Conservation (phyloP, 2,329 filamentous ascomycete species). For the Fusarium albidum region DNA sequence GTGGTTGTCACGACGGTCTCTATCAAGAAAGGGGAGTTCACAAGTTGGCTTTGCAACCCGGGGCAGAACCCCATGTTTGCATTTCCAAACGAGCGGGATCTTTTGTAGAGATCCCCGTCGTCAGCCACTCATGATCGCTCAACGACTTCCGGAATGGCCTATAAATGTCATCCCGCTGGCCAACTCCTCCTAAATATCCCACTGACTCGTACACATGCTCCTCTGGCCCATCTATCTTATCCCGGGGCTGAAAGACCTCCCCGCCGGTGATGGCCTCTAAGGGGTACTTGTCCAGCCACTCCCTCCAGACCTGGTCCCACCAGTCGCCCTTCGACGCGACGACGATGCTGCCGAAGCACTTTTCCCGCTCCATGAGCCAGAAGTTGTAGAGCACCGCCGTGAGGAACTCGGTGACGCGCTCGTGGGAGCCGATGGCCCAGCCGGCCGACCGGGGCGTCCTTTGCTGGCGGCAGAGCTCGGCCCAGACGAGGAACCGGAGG, state of each 20-base stretch:
- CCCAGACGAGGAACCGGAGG: slow-evolving; percentile 37
- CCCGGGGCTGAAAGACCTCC: slow-evolving; percentile 25
- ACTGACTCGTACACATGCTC: slow-evolving; percentile 30
- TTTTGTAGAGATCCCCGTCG: neutral
- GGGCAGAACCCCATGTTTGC: too few species aligned
- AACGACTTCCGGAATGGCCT: neutral
- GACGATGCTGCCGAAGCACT: slow-evolving; percentile 21
- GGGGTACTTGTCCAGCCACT: slow-evolving; percentile 41
- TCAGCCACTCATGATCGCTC: neutral
- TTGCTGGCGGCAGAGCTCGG: slow-evolving; percentile 39
- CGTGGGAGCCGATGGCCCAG: slow-evolving; percentile 32
- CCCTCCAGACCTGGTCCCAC: slow-evolving; percentile 41
- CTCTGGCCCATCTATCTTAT: slow-evolving; percentile 27
- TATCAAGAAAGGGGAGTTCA: too few species aligned
- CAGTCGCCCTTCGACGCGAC: slow-evolving; percentile 6
- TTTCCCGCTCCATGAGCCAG: slow-evolving; percentile 29
- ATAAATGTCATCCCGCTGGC: slow-evolving; percentile 22
- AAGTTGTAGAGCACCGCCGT: slow-evolving; percentile 36
- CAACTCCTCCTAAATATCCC: slow-evolving; percentile 42
- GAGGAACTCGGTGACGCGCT: slow-evolving; percentile 33
- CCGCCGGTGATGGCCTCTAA: slow-evolving; percentile 2
- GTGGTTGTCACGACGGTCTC: too few species aligned
- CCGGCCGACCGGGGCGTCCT: slow-evolving; percentile 23
- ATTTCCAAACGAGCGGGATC: too few species aligned
- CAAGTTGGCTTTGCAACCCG: too few species aligned